A percentile compares a stretch with the other conserved stretches of the same genome.
Conservation (phyloP, 257 asterid genomes). For the Ballota nigra region DNA sequence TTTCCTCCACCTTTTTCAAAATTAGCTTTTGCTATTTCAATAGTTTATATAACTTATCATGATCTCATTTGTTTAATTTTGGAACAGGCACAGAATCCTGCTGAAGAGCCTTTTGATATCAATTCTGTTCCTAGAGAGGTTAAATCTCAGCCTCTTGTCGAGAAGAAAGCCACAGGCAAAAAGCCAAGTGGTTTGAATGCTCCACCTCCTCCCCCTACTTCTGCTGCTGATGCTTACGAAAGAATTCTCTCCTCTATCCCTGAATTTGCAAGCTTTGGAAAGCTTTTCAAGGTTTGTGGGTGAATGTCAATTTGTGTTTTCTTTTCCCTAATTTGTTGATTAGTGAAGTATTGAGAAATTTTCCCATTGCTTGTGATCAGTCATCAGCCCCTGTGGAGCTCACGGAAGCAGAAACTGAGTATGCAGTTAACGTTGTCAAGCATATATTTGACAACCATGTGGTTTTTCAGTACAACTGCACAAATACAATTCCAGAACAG, state of each 20-base stretch:
- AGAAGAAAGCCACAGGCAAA: constrained; percentile 92
- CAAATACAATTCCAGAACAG: constrained; percentile 93
- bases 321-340: neutral
- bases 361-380: constrained; percentile 41
- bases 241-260: constrained; percentile 75
- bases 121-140: constrained; percentile 83
- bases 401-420: constrained; percentile 98
- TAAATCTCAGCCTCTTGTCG: constrained; percentile 87
- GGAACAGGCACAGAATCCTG: constrained; percentile 60
- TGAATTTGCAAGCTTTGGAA: constrained; percentile 80
- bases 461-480: constrained; percentile 97
- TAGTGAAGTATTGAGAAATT: constrained; percentile 9
- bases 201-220: constrained; percentile 68
- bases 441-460: constrained; percentile 86
- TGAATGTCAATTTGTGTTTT: neutral
- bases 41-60: constrained; percentile 10
- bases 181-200: constrained; percentile 87
- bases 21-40: neutral
- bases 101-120: constrained; percentile 87
- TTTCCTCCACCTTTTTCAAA: neutral
- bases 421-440: constrained; percentile 94
- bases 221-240: constrained; percentile 81
- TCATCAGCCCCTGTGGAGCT: constrained; percentile 98
- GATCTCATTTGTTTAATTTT: constrained; percentile 12
- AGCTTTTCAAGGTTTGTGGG: constrained; percentile 84